Base-by-base conservation (phyloP, 257 asterid genomes). In the Ilex asprella region DNA sequence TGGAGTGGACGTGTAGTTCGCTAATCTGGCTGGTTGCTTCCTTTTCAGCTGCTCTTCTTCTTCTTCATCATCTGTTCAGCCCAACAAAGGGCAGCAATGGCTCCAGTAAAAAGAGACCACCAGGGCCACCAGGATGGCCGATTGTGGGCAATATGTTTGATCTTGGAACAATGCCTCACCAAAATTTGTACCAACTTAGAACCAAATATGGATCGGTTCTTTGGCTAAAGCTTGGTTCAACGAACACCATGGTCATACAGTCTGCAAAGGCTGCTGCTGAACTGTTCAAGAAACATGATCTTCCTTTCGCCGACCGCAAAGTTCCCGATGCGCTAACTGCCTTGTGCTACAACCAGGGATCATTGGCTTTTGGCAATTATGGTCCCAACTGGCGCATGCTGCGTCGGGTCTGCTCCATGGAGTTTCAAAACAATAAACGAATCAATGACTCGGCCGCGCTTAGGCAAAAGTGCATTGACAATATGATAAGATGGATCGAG, bases 61-160 rank as follows among this genome's bases (percentile, higher is more conserved):
- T 65, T 43, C 67, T 21, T 21, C 27, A 0, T 21, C 27, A 21
- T 21, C 41, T 35, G 41, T 35, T 13, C 16, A 74, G 56, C 52
- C 53, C n/a, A n/a, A 14, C 14, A 1, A 43, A 60, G 51, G 0
- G 61, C 41, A 3, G 8, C 7, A 35, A 35, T 35, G 41, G 59
- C 53, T 10, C 62, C 10, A 21, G 51, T 46, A 35, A 35, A 35
- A 35, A 64, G 21, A 53, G 76, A 10, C 87, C 91, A 2, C 87
- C 91, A 0, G 87, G 91, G 0, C 87, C 91, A 1, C 79, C 62
- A 2, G 86, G 91, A 30, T 79, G 82, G 87, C 91, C 87, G 1
- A 73, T 83, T 9, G 72, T 83, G 61, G 90, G 90, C 51, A 80
- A 75, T 83, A 75, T 83, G 86, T 83, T 83, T 62, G 62, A 76